Base-by-base conservation (phyloP, 2,329 filamentous ascomycete species). In the Monosporascus cannonballus region DNA sequence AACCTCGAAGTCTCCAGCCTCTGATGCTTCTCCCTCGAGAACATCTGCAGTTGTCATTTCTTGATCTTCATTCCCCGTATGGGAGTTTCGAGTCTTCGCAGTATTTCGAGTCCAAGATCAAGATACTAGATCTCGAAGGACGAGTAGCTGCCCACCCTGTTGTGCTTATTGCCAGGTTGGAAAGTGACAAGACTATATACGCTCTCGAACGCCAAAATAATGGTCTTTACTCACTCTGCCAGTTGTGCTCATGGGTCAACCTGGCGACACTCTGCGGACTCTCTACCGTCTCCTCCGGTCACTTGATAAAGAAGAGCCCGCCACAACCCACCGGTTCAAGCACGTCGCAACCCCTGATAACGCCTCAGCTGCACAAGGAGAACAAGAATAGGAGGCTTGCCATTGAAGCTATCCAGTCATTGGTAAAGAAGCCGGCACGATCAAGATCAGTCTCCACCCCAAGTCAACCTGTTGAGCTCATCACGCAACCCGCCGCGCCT, bases 171-270 rank as follows among this genome's bases (percentile, higher is more conserved):
- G 84, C 83, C 27, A 75, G 81, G 53, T 75, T 80, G 45, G 80
- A 86, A 44, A 71, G 76, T 25, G 77, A 75, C 55, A 73, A 75
- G 52, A 73, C 72, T 37, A 57, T 81, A 0, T 87, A 83, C 64
- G 85, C 78, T 14, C 71, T 89, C n/a, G 88, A 92, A 70, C 77
- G 81, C 24, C 81, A 88, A 37, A 72, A 76, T 17, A 68, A 72
- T 47, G 78, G 78, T 1, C 72, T 86, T 3, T 92, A 89, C 65
- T 80, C 81, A 11, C 66, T 90, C 25, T 91, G 85, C 67, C 84
- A 80, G 61, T 72, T 94, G 44, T 85, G 82, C 2, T 68, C 73
- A 20, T 89, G 86, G 85, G 76, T 88, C 22, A 79, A 84, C 55
- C 64, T 86, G 49, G 74, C 78, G 37, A 70, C 75, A 6, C 71